These are phyloP conservation scores for Phytophthora tentaculata DNA, from an alignment of 352 stramenopile genomes.

Conservation along the genomic window DNA sequence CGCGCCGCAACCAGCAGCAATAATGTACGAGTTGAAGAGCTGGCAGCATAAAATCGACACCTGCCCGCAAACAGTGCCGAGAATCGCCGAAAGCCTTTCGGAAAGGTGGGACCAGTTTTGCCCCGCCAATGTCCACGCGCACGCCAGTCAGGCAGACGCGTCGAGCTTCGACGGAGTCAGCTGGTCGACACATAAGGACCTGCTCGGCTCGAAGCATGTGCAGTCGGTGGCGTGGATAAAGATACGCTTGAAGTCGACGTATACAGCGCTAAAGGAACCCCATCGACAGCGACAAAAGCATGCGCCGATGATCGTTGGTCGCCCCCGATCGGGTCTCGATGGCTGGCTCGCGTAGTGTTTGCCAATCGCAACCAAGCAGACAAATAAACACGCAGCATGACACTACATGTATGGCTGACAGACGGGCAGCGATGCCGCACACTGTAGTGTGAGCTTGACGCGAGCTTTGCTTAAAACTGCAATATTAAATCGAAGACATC, in stretches of 20 bases:
- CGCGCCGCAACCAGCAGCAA: conserved; percentile 6
- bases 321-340: too few species aligned
- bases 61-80: neutral
- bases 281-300: neutral
- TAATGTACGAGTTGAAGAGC: conserved; percentile 1
- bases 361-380: too few species aligned
- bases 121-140: conserved; percentile 5
- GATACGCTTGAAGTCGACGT: neutral
- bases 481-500: too few species aligned
- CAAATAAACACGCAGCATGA: neutral
- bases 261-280: too few species aligned
- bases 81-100: conserved; percentile 1
- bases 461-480: too few species aligned
- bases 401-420: too few species aligned
- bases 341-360: too few species aligned
- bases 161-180: conserved; percentile 2
- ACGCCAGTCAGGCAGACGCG: conserved; percentile 4
- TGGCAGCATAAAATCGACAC: neutral
- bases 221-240: conserved; percentile 16
- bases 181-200: conserved; percentile 14
- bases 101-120: conserved; percentile 16
- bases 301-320: too few species aligned
- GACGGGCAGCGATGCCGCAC: too few species aligned
- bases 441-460: too few species aligned
- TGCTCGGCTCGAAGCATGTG: conserved; percentile 5